Percentiles rank a stretch among this genome's conserved stretches.
These are phyloP conservation scores for Paraphaeosphaeria sporulosa DNA, from an alignment of 2,329 filamentous ascomycete genomes.

Conservation along the genomic window DNA sequence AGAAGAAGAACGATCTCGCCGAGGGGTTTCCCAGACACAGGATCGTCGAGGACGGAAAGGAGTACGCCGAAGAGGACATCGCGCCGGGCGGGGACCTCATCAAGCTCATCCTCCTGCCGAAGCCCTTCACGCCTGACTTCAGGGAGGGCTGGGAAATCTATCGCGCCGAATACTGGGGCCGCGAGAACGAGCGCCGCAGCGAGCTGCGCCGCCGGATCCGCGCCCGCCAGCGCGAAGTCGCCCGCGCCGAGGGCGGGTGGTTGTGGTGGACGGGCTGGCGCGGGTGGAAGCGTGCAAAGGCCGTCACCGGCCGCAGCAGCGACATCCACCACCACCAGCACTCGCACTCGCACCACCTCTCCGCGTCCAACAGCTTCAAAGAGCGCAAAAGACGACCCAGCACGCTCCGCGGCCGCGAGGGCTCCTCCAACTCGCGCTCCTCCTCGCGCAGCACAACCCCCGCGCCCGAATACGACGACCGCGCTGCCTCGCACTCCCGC, in stretches of 20 bases:
- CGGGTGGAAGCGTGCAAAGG: constrained; percentile 53
- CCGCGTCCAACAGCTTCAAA: constrained; percentile 23
- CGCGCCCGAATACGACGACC: constrained; percentile 39
- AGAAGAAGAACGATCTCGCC: constrained; percentile 38
- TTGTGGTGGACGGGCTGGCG: constrained; percentile 87
- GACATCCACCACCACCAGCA: constrained; percentile 35
- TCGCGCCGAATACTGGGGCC: constrained; percentile 94
- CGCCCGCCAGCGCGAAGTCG: constrained; percentile 71
- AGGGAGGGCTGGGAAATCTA: constrained; percentile 97
- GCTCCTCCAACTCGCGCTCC: constrained; percentile 39
- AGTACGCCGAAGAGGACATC: constrained; percentile 84
- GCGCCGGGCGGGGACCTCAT: constrained; percentile 90
- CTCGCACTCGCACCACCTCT: constrained; percentile 21
- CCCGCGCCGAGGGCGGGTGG: constrained; percentile 74
- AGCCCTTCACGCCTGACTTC: constrained; percentile 93
- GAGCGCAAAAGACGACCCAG: constrained; percentile 42
- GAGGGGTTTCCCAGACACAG: constrained; percentile 36
- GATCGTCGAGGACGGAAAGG: constrained; percentile 65
- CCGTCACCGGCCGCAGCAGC: constrained; percentile 29
- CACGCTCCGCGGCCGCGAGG: constrained; percentile 36
- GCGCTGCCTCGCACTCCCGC: constrained; percentile 24
- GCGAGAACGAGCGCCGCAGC: constrained; percentile 87
- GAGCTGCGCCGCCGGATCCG: constrained; percentile 75
- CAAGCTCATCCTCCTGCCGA: constrained; percentile 87
- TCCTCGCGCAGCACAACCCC: constrained; percentile 44